Percentiles rank a stretch among this genome's conserved stretches.
Conservation (phyloP, 805 yeast species). For the Brettanomyces nanus region DNA sequence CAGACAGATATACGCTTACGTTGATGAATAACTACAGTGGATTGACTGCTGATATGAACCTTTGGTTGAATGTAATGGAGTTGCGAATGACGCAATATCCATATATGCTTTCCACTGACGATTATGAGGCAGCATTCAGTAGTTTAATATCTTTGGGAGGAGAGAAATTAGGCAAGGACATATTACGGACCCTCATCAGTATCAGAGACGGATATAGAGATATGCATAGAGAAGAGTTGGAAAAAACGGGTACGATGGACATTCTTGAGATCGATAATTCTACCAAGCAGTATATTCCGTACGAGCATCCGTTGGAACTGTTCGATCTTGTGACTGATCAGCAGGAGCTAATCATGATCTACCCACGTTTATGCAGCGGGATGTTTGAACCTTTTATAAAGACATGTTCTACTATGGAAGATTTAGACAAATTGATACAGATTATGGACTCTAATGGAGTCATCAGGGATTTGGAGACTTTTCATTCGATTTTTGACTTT, state of each 20-base stretch:
- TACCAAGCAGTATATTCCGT: conserved; percentile 8
- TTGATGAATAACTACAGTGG: conserved; percentile 11
- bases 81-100: conserved; percentile 11
- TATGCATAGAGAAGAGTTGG: conserved; percentile 4
- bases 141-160: conserved; percentile 9
- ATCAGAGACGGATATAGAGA: conserved; percentile 11
- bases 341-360: conserved; percentile 14
- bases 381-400: conserved; percentile 13
- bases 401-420: conserved; percentile 4
- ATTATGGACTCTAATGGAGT: conserved; percentile 6
- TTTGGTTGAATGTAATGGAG: conserved; percentile 16
- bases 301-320: conserved; percentile 16
- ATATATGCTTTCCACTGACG: conserved; percentile 10
- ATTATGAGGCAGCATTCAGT: conserved; percentile 9
- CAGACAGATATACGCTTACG: conserved; percentile 14
- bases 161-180: conserved; percentile 13
- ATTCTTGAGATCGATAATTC: conserved; percentile 8
- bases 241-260: conserved; percentile 1
- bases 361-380: conserved; percentile 13
- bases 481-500: conserved; percentile 5
- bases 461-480: conserved; percentile 3
- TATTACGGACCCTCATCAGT: conserved; percentile 13
- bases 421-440: conserved; percentile 6
- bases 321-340: conserved; percentile 15
- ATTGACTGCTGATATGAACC: conserved; percentile 8